phyloP scores from a whole-genome alignment of 176 grass and related monocot species.

The Zoysia pacifica region DNA sequence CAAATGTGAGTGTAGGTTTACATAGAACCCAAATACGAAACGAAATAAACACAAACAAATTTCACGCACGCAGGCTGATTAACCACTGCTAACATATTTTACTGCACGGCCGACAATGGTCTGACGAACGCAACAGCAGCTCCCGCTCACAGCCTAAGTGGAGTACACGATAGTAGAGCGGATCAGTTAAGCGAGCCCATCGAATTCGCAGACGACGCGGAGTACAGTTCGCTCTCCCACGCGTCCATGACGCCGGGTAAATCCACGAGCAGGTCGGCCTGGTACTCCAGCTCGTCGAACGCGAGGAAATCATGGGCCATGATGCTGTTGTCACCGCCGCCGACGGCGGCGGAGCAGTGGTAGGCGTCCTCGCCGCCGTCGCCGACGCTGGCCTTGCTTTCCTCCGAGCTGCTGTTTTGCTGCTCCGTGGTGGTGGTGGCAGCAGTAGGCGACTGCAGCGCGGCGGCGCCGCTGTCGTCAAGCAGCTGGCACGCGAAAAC shows the following conservation, averaged over 20 bases:
- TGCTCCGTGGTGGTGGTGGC: not conserved
- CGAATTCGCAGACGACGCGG: not conserved
- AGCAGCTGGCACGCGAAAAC: slow-evolving; percentile 46
- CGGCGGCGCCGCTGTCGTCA: not conserved
- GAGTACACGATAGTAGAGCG: too few species aligned
- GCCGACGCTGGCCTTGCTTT: slow-evolving; percentile 39
- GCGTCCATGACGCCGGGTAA: slow-evolving; percentile 17
- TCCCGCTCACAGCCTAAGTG: too few species aligned
- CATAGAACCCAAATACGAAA: not conserved
- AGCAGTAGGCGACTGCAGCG: not conserved
- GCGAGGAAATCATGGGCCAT: slow-evolving; percentile 26
- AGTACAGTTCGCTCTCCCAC: slow-evolving; percentile 37
- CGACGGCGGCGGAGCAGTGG: not conserved
- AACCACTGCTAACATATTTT: too few species aligned
- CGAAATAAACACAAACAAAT: not conserved
- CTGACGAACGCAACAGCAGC: too few species aligned
- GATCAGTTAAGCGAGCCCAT: not conserved
- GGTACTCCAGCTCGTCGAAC: slow-evolving; percentile 39
- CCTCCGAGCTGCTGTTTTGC: slow-evolving; percentile 19
- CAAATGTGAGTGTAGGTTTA: not conserved
- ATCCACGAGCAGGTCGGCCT: slow-evolving; percentile 24
- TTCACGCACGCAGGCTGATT: too few species aligned
- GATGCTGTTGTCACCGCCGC: slow-evolving; percentile 23
- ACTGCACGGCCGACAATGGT: too few species aligned
- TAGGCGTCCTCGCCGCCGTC: not conserved